Percentiles rank a stretch among this genome's conserved stretches.
Conservation (phyloP, 305 asterid genomes). For the Stenogyne calaminthoides region DNA sequence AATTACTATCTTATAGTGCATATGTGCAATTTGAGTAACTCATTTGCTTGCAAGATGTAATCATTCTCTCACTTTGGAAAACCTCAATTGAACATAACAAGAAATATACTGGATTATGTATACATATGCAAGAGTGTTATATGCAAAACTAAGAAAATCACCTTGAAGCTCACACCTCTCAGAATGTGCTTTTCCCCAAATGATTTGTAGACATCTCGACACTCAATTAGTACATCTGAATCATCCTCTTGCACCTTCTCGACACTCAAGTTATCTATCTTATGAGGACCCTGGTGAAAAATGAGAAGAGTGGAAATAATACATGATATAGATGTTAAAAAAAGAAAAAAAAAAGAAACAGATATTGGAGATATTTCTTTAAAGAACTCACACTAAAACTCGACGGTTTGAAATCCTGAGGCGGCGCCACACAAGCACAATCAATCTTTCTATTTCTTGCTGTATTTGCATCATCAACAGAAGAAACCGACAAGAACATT, state of each 20-base stretch:
- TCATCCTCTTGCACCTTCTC: slow-evolving; percentile 48
- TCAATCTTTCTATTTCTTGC: slow-evolving; percentile 36
- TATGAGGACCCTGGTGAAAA: slow-evolving; percentile 53
- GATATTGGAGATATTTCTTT: too few relatives aligned
- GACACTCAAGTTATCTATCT: slow-evolving; percentile 42
- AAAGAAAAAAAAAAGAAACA: too few relatives aligned
- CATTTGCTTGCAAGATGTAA: neutral
- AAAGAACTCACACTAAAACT: slow-evolving; percentile 33
- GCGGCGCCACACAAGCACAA: slow-evolving; percentile 49
- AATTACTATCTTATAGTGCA: neutral
- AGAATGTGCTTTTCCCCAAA: slow-evolving; percentile 92
- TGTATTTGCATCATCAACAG: slow-evolving; percentile 25
- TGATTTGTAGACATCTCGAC: slow-evolving; percentile 89
- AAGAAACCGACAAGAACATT: slow-evolving; percentile 22
- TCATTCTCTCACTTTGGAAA: neutral
- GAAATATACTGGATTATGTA: neutral
- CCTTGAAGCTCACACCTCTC: slow-evolving; percentile 98
- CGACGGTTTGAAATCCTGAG: slow-evolving; percentile 41
- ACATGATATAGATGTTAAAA: neutral
- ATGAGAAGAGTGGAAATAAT: neutral
- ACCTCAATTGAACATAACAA: neutral
- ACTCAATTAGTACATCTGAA: slow-evolving; percentile 89
- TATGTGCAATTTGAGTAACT: neutral
- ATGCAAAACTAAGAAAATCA: slow-evolving; percentile 41
- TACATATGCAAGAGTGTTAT: neutral